A percentile compares a stretch with the other conserved stretches of the same genome.
Conservation (phyloP, 2,329 filamentous ascomycete species). For the Fusarium denticulatum region DNA sequence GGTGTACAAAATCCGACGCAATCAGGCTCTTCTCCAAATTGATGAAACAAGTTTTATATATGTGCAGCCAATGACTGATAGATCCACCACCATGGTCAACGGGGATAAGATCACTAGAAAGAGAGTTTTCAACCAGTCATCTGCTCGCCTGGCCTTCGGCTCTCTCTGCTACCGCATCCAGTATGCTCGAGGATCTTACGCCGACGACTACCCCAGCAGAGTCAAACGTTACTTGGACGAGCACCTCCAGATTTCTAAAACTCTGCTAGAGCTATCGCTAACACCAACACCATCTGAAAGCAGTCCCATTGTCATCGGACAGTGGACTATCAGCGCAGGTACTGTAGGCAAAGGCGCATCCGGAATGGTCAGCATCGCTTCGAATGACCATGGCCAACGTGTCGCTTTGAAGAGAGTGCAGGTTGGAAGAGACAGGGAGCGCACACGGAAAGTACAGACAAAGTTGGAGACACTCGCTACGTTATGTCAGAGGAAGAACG, state of each 20-base stretch:
- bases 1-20: not conserved
- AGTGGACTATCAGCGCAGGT: not conserved
- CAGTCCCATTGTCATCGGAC: not conserved
- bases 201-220: not conserved
- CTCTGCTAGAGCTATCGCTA: not conserved
- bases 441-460: rapidly evolving
- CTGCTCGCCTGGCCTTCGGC: rapidly evolving
- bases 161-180: not conserved
- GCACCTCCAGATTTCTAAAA: not conserved
- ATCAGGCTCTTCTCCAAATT: not conserved
- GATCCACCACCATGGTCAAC: rapidly evolving
- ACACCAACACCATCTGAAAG: not conserved
- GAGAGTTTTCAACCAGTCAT: not conserved
- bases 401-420: not conserved
- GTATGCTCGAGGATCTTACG: not conserved
- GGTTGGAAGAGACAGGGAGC: not conserved
- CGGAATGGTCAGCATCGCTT: not conserved
- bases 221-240: not conserved
- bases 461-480: not conserved
- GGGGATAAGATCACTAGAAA: not conserved
- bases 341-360: not conserved
- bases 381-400: not conserved
- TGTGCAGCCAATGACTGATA: not conserved
- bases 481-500: not conserved
- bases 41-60: not conserved